These are phyloP conservation scores for Oenanthe sinensis DNA, from an alignment of 129 eudicot genomes.

Conservation along the genomic window DNA sequence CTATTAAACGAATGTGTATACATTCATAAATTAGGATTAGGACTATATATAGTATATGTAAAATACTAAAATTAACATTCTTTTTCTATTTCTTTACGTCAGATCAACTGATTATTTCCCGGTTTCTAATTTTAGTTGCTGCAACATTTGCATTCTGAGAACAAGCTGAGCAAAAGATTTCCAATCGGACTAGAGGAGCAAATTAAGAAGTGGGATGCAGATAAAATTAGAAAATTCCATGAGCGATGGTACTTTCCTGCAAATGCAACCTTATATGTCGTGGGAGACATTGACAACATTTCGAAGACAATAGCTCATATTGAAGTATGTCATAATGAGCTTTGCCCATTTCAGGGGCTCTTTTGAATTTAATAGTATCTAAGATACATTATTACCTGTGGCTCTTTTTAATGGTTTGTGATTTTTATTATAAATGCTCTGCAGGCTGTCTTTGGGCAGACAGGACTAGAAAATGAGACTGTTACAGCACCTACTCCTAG, in stretches of 20 bases:
- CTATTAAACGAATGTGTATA: not conserved
- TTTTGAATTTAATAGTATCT: not conserved
- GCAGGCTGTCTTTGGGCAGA: slow-evolving; percentile 86
- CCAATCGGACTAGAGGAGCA: slow-evolving; percentile 98
- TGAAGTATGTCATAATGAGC: slow-evolving; percentile 46
- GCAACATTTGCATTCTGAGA: slow-evolving; percentile 97
- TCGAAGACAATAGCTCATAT: slow-evolving; percentile 65
- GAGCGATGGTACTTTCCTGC: slow-evolving; percentile 99
- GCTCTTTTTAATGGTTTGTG: not conserved
- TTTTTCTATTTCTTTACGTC: not conserved
- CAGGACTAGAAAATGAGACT: slow-evolving; percentile 50
- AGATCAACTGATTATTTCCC: not conserved
- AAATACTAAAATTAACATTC: not conserved
- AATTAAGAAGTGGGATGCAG: slow-evolving; percentile 98
- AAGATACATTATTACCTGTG: not conserved
- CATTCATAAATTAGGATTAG: not conserved
- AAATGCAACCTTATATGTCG: slow-evolving; percentile 82
- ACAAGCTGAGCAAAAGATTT: slow-evolving; percentile 89
- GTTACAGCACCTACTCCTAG: slow-evolving; percentile 53
- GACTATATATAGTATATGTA: not conserved
- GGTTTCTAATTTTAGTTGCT: slow-evolving; percentile 48
- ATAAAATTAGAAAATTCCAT: slow-evolving; percentile 89
- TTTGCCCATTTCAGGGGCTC: not conserved
- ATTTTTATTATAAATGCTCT: slow-evolving; percentile 6
- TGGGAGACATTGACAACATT: slow-evolving; percentile 86